Evolutionary conservation across 2,329 filamentous ascomycete genomes (phyloP).

Genomic region (Claviceps maximensis): DNA sequence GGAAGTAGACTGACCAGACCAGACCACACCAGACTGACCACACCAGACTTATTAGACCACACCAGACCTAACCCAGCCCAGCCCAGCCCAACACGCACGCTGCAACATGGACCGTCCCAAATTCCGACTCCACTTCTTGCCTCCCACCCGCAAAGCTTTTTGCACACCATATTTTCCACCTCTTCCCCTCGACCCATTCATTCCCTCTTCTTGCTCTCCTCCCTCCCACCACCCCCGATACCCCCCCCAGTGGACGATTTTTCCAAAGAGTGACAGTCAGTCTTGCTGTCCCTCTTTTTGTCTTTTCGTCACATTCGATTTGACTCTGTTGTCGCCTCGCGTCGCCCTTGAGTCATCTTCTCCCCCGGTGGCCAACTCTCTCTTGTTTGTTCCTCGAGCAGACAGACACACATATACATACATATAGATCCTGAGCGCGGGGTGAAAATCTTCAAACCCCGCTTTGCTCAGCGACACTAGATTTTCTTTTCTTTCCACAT

Average conservation of each 20-base stretch:
- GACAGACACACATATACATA: not conserved
- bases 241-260: conserved; percentile 22
- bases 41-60: too few relatives aligned
- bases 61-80: too few relatives aligned
- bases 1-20: too few relatives aligned
- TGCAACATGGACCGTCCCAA: too few relatives aligned
- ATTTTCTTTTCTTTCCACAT: conserved; percentile 16
- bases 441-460: conserved; percentile 32
- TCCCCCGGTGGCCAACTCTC: conserved; percentile 3
- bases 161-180: conserved; percentile 6
- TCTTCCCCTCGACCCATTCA: conserved; percentile 9
- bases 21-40: too few relatives aligned
- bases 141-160: not conserved
- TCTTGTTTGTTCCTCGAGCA: conserved; percentile 6
- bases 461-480: conserved; percentile 22
- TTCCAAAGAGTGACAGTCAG: conserved; percentile 26
- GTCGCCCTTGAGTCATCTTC: conserved; percentile 6
- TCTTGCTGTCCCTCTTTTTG: conserved; percentile 25
- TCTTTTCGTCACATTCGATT: conserved; percentile 17
- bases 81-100: too few relatives aligned
- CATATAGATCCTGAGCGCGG: conserved; percentile 18
- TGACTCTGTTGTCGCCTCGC: conserved; percentile 10
- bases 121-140: not conserved
- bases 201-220: conserved; percentile 11
- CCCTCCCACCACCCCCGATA: conserved; percentile 9